These are phyloP conservation scores for Magnusiomyces paraingens DNA, from an alignment of 1,139 yeast species.

Conservation along the genomic window DNA sequence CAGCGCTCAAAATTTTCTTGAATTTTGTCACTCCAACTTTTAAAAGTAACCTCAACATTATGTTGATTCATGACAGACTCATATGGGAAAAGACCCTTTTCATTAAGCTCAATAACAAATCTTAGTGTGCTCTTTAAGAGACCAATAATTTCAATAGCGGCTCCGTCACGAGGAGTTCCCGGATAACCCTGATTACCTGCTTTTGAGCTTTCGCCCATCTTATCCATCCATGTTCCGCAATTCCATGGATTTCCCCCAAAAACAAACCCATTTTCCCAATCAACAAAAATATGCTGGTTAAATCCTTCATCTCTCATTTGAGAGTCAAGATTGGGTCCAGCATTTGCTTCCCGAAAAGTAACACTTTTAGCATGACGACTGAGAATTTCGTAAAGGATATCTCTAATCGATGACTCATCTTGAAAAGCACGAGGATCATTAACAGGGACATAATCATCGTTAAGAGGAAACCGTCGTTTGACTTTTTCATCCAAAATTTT, in stretches of 20 bases:
- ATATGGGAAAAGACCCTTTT: constrained; percentile 47
- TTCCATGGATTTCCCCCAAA: constrained; percentile 90
- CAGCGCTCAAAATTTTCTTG: constrained; percentile 70
- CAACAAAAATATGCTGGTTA: constrained; percentile 71
- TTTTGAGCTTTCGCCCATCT: constrained; percentile 88
- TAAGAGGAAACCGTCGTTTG: constrained; percentile 79
- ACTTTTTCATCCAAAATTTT: constrained; percentile 64
- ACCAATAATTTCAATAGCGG: constrained; percentile 90
- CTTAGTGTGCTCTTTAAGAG: constrained; percentile 75
- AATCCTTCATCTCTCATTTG: constrained; percentile 94
- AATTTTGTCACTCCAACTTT: constrained; percentile 66
- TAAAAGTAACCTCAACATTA: constrained; percentile 47
- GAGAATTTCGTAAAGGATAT: constrained; percentile 73
- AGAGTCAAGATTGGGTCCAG: constrained; percentile 79
- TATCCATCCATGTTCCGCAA: constrained; percentile 99
- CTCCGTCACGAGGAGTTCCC: constrained; percentile 97
- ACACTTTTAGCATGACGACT: constrained; percentile 85
- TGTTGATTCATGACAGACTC: constrained; percentile 41
- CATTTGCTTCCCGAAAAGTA: constrained; percentile 88
- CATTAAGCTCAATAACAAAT: constrained; percentile 59
- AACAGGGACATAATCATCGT: constrained; percentile 67
- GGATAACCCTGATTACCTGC: constrained; percentile 88
- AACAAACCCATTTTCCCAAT: constrained; percentile 82
- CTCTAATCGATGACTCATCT: constrained; percentile 61
- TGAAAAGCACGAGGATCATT: constrained; percentile 74